Percentiles rank a stretch among this genome's conserved stretches.
phyloP scores from a whole-genome alignment of 2,329 filamentous ascomycete genomes.

The Geoglossum cookeanum region DNA sequence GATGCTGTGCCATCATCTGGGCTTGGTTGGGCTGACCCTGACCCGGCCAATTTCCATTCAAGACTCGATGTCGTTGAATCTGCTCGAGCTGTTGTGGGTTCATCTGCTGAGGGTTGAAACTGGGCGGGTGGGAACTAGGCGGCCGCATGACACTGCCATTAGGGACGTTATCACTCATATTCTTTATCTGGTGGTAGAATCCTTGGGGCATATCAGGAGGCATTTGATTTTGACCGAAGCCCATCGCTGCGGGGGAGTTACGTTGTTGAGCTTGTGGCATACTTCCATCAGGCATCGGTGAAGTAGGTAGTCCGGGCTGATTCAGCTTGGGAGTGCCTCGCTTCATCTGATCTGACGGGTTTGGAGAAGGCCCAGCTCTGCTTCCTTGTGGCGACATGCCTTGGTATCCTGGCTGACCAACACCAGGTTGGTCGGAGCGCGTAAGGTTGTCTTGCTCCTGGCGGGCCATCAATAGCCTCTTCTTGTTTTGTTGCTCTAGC shows the following conservation, averaged over 20 bases:
- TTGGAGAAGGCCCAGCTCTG: conserved; percentile 38
- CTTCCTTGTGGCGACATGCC: conserved; percentile 39
- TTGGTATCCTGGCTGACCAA: conserved; percentile 21
- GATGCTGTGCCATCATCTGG: conserved; percentile 28
- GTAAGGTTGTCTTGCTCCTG: conserved; percentile 46
- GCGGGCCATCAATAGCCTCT: conserved; percentile 43
- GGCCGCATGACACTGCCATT: conserved; percentile 40
- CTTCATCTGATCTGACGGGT: conserved; percentile 42
- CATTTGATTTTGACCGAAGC: conserved; percentile 32
- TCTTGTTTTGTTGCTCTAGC: conserved; percentile 50
- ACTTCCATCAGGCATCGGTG: conserved; percentile 35
- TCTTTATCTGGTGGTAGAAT: conserved; percentile 24
- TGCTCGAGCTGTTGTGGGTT: conserved; percentile 25
- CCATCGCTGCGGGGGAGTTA: conserved; percentile 39
- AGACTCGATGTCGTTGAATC: conserved; percentile 19
- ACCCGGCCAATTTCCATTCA: conserved; percentile 22
- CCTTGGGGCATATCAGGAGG: conserved; percentile 25
- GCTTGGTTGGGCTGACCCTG: conserved; percentile 17
- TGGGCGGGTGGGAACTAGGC: conserved; percentile 29
- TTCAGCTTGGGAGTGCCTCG: conserved; percentile 41
- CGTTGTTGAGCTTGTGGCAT: conserved; percentile 31
- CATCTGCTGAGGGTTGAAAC: conserved; percentile 21
- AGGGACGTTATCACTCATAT: conserved; percentile 23
- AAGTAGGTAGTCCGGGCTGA: conserved; percentile 34
- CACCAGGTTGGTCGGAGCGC: conserved; percentile 29